Base-by-base conservation (phyloP, 176 grass and related monocot genomes). In the Oryza nivara region DNA sequence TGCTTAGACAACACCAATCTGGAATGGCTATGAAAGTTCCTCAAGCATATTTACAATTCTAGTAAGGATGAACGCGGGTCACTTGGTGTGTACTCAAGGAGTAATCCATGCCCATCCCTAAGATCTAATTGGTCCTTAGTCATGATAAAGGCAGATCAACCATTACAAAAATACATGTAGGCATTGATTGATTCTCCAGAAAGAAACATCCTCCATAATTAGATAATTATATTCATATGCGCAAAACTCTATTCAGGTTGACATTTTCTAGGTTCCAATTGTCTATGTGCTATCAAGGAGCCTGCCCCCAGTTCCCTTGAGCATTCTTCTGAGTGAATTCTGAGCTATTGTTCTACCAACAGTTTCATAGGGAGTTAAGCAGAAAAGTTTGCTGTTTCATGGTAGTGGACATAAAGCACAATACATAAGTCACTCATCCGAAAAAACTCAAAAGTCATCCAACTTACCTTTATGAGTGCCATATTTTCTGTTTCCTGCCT, bases 401-500 rank as follows among this genome's bases (percentile, higher is more conserved):
- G 38, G 36, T 41, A 61, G 22, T 60, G 19, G 32, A 76, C 2
- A 17, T 76, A n/a, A 13, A 54, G 4, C 19, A 56, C n/a, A 78
- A 72, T 2, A 58, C 26, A 60, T 64, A 86, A 51, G 41, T 2
- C 7, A 63, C 58, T 63, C 8, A 22, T 63, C 20, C 2, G 20
- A 22, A 63, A 54, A 23, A 30, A 67, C 23, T 11, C 20, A 73
- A 14, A 70, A 28, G 56, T 48, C 14, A 80, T 43, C 20, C 41
- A 44, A 22, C 45, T 86, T 81, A 95, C 93, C 93, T 92, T 84
- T 67, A 95, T 30, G 0, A 92, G 75, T 40, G 88, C 52, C 49
- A 95, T 75, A 75, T 82, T 90, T 73, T 95, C 76, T 72, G 66
- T 32, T 48, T 88, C 86, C 22, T 95, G 93, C 67, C 69, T 82